Evolutionary conservation across 352 stramenopile species (phyloP), one percentile per base, ranked within the genome.

Genomic region (Pseudoperonospora humuli): DNA sequence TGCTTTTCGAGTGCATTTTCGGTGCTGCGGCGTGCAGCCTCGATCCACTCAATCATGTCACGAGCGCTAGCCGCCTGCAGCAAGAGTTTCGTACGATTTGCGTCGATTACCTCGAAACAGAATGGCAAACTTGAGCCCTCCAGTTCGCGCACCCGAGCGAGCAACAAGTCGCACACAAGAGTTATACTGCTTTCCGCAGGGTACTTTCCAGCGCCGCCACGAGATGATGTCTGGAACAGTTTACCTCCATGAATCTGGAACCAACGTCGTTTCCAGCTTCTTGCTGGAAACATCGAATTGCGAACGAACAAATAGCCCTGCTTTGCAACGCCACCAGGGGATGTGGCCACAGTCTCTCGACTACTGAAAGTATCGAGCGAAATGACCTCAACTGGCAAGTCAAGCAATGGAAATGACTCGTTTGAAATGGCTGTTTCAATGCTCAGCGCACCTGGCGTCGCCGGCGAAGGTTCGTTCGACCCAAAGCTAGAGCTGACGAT

Each of bases 171-270:
- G 39, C 78, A 93, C 38, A 93, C 70, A 14, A 93, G 70, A 2
- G 61, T 65, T 7, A 88, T 19, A 42, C 85, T 84, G 54, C 84
- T 76, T 15, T 69, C 55, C 6, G 50, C 38, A 17, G 55, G 42
- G 50, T 93, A 67, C 25, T 85, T 87, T n/a, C 63, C 66, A n/a
- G 64, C 59, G 3, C 58, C 51, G 33, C 41, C 39, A 17, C 61
- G 58, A 5, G 41, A 55, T 2, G 60, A 57, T 26, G 75, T 88
- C 27, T 87, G 77, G 20, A 89, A 93, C 21, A 93, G 55, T 37
- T 93, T 93, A 15, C 82, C 78, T 7, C 62, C 70, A 64, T 91
- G 76, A 47, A 93, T 93, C 42, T 93, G 75, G 54, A 89, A 93
- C 81, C 81, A 93, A 3, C 75, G 67, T 9, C 81, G 70, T 50